Percentiles rank a stretch among this genome's conserved stretches.
These are phyloP conservation scores for Fusarium pininemorale DNA, from an alignment of 2,329 filamentous ascomycete species.

Conservation along the genomic window DNA sequence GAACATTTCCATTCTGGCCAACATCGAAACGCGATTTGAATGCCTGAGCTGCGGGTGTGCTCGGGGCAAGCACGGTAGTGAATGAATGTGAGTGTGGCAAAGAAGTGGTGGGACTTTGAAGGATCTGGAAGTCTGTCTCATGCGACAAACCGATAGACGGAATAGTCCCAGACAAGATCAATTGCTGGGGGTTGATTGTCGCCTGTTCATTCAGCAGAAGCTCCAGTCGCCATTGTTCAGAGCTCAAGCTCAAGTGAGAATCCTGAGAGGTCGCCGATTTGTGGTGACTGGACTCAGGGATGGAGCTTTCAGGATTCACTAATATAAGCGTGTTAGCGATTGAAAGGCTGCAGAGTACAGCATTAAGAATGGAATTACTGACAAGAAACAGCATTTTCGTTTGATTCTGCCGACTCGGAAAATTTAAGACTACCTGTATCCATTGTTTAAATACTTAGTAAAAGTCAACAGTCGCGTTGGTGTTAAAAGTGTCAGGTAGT, in stretches of 20 bases:
- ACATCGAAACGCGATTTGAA: neutral
- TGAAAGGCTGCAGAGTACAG: neutral
- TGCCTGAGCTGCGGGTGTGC: rapidly evolving
- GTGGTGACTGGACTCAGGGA: neutral
- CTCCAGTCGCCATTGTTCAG: neutral
- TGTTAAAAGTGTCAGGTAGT: neutral
- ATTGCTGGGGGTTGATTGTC: neutral
- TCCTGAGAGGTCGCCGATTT: neutral
- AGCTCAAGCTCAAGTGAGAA: neutral
- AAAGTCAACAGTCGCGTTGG: neutral
- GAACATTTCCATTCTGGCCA: neutral
- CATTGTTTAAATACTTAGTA: rapidly evolving
- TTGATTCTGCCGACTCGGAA: neutral
- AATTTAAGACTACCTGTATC: neutral
- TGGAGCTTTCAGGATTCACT: neutral
- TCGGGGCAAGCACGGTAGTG: neutral
- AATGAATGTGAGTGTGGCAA: neutral
- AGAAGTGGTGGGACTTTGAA: neutral
- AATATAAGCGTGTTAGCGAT: neutral
- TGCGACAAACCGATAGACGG: neutral
- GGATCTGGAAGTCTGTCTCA: neutral
- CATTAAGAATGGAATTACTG: neutral
- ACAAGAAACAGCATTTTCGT: neutral
- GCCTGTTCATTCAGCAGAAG: neutral
- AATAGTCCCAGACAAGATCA: neutral